phyloP scores from a whole-genome alignment of 2,329 filamentous ascomycete genomes.

The Phoma herbarum region DNA sequence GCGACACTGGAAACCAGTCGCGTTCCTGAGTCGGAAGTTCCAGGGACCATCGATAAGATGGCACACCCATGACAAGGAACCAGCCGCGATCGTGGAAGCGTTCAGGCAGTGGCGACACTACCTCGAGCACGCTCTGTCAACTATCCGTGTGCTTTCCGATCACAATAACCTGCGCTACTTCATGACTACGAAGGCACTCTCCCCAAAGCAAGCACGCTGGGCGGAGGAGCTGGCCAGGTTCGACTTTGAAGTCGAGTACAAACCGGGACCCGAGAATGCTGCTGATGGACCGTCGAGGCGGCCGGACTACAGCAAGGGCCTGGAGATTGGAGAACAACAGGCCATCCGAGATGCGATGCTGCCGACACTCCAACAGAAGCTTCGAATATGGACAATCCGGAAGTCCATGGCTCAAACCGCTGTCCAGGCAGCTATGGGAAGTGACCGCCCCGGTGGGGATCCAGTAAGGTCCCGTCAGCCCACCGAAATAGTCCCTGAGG shows the following conservation, averaged over 20 bases:
- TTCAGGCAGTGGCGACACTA: conserved; percentile 10
- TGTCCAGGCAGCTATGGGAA: too few species aligned
- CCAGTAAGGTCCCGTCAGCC: too few species aligned
- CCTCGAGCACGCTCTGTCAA: neutral
- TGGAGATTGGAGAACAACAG: too few species aligned
- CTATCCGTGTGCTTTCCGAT: conserved; percentile 5
- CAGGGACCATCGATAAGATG: neutral
- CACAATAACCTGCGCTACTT: conserved; percentile 1
- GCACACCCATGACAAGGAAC: conserved; percentile 11
- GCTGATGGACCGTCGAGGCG: too few species aligned
- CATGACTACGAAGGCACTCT: too few species aligned
- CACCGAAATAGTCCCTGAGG: too few species aligned
- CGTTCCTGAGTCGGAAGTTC: conserved; percentile 3
- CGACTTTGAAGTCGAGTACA: neutral
- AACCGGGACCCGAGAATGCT: neutral
- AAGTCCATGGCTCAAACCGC: too few species aligned
- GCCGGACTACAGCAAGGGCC: too few species aligned
- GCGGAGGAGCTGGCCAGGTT: neutral
- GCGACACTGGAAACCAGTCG: conserved; percentile 9
- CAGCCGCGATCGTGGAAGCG: neutral
- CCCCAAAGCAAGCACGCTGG: neutral
- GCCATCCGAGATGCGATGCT: too few species aligned
- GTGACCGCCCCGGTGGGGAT: too few species aligned
- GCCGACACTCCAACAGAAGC: too few species aligned
- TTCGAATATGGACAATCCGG: too few species aligned